Evolutionary conservation across 768 basidiomycete genomes (phyloP).

Genomic region (Leccinum truebloodii): DNA sequence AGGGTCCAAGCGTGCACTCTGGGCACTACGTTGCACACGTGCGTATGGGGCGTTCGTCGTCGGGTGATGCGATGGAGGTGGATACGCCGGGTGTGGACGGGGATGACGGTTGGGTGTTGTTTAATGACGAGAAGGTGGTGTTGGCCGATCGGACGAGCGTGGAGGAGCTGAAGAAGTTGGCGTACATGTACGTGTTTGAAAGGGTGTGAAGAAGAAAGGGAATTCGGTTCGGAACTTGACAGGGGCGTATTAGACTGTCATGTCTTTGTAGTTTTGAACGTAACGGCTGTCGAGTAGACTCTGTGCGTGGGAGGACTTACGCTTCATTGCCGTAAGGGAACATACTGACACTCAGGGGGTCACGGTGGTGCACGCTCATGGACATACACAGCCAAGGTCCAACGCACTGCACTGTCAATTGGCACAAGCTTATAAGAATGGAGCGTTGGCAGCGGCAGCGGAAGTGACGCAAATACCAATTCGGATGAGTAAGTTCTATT

Average conservation of each 20-base stretch:
- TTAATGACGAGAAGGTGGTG: constrained; percentile 97
- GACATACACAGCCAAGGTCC: not conserved
- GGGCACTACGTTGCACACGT: constrained; percentile 92
- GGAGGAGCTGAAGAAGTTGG: constrained; percentile 74
- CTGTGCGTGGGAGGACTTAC: no score
- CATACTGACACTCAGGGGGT: no score
- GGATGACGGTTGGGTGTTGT: constrained; percentile 76
- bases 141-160: constrained; percentile 84
- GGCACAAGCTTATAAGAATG: no score
- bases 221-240: not conserved
- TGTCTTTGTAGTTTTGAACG: no score
- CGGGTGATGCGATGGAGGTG: constrained; percentile 30
- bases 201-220: constrained; percentile 21
- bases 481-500: no score
- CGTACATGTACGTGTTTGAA: constrained; percentile 95
- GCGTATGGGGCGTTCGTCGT: constrained; percentile 24
- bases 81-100: constrained; percentile 6
- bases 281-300: not conserved
- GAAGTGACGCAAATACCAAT: not conserved
- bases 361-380: no score
- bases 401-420: not conserved
- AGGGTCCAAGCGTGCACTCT: constrained; percentile 93
- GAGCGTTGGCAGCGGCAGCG: no score
- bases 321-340: no score
- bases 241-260: not conserved